Evolutionary conservation across 495 filamentous ascomycete species (phyloP).

Genomic region (Tuber aestivum): DNA sequence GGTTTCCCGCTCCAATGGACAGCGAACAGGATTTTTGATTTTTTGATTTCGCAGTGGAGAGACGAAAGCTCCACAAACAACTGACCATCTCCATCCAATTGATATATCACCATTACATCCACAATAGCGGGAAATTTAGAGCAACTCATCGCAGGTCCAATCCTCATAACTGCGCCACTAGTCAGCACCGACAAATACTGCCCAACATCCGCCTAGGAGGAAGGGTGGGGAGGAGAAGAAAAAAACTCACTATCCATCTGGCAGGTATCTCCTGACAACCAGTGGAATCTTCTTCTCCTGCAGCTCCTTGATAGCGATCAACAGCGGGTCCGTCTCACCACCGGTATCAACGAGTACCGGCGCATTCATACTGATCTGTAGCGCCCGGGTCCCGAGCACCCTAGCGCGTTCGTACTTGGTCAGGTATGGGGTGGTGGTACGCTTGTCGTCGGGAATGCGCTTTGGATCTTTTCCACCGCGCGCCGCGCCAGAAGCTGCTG

Average conservation of each 20-base stretch:
- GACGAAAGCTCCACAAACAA: background rate
- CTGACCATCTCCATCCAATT: background rate
- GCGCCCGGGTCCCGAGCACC: conserved; percentile 81
- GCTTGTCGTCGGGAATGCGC: conserved; percentile 80
- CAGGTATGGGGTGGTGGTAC: conserved; percentile 95
- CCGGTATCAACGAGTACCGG: conserved; percentile 94
- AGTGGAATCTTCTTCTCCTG: conserved; percentile 97
- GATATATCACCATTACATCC: background rate
- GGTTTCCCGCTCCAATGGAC: background rate
- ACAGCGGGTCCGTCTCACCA: conserved; percentile 93
- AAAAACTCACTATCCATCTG: conserved; percentile 85
- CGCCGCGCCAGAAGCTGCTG: conserved; percentile 50
- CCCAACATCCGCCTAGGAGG: background rate
- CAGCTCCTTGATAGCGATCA: conserved; percentile 95
- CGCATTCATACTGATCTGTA: conserved; percentile 99
- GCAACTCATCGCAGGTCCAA: conserved; percentile 94
- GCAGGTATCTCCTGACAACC: conserved; percentile 88
- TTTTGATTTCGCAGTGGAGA: background rate
- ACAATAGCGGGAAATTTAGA: conserved; percentile 22
- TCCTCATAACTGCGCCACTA: conserved; percentile 77
- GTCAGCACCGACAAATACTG: conserved; percentile 16
- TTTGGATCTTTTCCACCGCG: conserved; percentile 65
- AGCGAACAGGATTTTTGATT: background rate
- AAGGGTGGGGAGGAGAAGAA: background rate
- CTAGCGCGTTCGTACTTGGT: conserved; percentile 97